Evolutionary conservation across 2,329 filamentous ascomycete species (phyloP), one percentile per base, ranked within the genome.

Genomic region (Alternaria brassicicola): DNA sequence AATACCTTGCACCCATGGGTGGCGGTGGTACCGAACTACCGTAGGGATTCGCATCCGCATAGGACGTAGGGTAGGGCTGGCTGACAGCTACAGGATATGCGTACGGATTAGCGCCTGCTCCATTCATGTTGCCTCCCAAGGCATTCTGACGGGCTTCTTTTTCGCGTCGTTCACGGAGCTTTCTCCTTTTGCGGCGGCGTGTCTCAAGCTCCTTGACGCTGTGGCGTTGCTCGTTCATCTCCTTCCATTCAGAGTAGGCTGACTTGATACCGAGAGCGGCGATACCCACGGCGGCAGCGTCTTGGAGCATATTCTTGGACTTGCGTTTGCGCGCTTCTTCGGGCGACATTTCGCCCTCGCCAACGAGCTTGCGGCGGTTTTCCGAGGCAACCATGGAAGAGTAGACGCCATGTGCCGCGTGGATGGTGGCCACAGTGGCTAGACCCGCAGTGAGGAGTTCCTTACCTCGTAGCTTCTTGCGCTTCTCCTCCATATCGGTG

Each of bases 231-330:
- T 88, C 83, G 58, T 86, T 85, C 76, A 87, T 86, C 71, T 89
- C 85, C 75, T 89, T 87, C 86, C 88, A 89, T 73, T 89, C 87
- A 5, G 81, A 82, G 68, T 86, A 82, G 13, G 88, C 87, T 49
- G 85, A 84, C 74, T 89, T 89, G 78, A 90, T 86, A 74, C 88
- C 87, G 53, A 89, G 79, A 23, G 86, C 87, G 28, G 88, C 87
- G 65, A 90, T 85, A 61, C 87, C 87, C 30, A 90, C 81, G 63
- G 85, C 86, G n/a, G 88, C 85, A 28, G 82, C 85, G 75, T 90
- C 87, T 71, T 87, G 83, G 39, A 89, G 75, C 76, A 85, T 85
- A 54, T 86, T 86, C 74, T 88, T 89, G 36, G 83, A 83, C 64
- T 86, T 86, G 69, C 83, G 83, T 74, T 85, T 88, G 61, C 84